Evolutionary conservation across 2,329 filamentous ascomycete genomes (phyloP).

Genomic region (Penicillium sp.): DNA sequence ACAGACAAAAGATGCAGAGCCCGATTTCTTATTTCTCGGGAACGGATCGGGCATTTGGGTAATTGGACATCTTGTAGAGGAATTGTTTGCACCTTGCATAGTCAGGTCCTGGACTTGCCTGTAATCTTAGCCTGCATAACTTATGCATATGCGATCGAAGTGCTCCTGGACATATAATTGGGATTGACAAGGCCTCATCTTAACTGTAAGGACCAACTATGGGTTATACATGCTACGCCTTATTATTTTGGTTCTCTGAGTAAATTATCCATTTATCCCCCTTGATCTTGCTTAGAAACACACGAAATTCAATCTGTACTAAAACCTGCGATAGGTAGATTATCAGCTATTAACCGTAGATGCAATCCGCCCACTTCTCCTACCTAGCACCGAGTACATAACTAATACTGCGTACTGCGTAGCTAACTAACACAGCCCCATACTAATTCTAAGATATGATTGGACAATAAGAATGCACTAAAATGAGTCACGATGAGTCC

Average conservation of each 20-base stretch:
- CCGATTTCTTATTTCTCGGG: neutral
- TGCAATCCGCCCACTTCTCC: no score
- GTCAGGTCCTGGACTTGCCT: neutral
- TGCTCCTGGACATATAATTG: neutral
- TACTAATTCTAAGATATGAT: neutral
- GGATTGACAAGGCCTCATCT: neutral
- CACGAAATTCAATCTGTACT: no score
- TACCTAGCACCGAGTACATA: no score
- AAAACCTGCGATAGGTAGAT: no score
- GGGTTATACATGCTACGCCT: no score
- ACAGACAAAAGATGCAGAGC: neutral
- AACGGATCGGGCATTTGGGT: neutral
- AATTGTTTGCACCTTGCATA: neutral
- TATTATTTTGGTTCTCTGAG: no score
- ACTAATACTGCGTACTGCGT: no score
- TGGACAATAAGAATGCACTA: constrained; percentile 13
- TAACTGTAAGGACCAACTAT: neutral
- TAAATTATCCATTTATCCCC: no score
- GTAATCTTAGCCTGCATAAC: neutral
- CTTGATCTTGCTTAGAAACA: no score
- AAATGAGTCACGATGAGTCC: constrained; percentile 29
- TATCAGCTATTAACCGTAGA: no score
- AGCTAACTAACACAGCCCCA: no score
- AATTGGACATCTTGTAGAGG: neutral
- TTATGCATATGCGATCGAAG: neutral